phyloP scores from a whole-genome alignment of 257 asterid genomes.

The Striga asiatica region DNA sequence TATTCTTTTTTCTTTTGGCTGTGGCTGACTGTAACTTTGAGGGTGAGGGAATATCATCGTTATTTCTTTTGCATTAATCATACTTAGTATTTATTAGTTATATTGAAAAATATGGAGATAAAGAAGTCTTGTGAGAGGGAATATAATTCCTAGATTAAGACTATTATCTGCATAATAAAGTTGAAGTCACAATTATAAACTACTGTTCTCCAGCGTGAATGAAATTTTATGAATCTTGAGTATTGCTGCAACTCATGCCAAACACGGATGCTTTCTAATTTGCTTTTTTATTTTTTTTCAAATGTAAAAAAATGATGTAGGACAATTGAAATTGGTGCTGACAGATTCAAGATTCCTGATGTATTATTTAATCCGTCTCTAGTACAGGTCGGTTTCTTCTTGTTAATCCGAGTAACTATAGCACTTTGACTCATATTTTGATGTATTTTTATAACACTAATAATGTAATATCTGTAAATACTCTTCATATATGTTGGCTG shows the following conservation, averaged over 20 bases:
- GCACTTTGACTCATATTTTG: constrained; percentile 10
- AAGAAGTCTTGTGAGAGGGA: not conserved
- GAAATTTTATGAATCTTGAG: not conserved
- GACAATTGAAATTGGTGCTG: constrained; percentile 95
- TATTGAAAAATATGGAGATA: not conserved
- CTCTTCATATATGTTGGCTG: not conserved
- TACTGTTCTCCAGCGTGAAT: not conserved
- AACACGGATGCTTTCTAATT: constrained; percentile 4
- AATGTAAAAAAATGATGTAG: constrained; percentile 33
- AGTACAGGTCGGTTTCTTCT: constrained; percentile 53
- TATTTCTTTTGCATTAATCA: not conserved
- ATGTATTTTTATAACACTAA: not conserved
- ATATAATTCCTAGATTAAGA: not conserved
- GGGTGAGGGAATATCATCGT: not conserved
- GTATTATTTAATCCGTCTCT: constrained; percentile 84
- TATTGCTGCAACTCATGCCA: not conserved
- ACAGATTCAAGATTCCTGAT: constrained; percentile 96
- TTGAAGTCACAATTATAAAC: not conserved
- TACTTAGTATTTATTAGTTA: not conserved
- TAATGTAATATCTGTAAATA: constrained; percentile 4
- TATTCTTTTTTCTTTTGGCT: too few species aligned
- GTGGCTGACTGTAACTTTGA: not conserved
- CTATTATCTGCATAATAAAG: not conserved
- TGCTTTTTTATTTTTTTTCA: not conserved
- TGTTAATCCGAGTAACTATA: constrained; percentile 6